Percentiles rank a stretch among this genome's conserved stretches.
These are phyloP conservation scores for Neofusicoccum cordaticola DNA, from an alignment of 2,329 filamentous ascomycete genomes.

Conservation along the genomic window DNA sequence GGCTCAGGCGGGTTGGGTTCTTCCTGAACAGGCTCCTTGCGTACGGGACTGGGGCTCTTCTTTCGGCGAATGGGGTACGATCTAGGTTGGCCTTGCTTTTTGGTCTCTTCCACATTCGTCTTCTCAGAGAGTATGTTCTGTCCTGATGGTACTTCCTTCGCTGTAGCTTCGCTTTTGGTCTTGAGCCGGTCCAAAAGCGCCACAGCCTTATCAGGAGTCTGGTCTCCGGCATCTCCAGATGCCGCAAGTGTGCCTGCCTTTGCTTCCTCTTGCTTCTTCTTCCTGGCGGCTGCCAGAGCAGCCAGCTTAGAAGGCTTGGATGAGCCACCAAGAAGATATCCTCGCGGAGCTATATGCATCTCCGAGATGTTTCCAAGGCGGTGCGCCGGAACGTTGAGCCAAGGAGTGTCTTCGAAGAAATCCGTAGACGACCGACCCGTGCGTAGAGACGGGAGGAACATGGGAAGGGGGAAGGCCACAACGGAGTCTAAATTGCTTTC, in stretches of 20 bases:
- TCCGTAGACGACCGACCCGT: slow-evolving; percentile 45
- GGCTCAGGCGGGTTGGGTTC: background rate
- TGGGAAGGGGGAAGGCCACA: slow-evolving; percentile 12
- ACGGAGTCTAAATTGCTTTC: background rate
- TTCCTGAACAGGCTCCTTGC: background rate
- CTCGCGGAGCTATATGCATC: slow-evolving; percentile 55
- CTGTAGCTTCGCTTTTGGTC: slow-evolving; percentile 24
- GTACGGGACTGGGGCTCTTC: slow-evolving; percentile 7
- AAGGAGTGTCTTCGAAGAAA: slow-evolving; percentile 83
- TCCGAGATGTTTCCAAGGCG: slow-evolving; percentile 64
- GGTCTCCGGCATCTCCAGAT: slow-evolving; percentile 13
- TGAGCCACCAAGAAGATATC: slow-evolving; percentile 76
- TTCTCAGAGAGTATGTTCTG: slow-evolving; percentile 22
- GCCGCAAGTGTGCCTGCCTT: slow-evolving; percentile 27
- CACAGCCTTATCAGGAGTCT: slow-evolving; percentile 35
- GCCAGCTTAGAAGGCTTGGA: slow-evolving; percentile 85
- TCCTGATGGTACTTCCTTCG: background rate
- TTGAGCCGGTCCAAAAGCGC: slow-evolving; percentile 45
- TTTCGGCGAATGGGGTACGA: slow-evolving; percentile 1
- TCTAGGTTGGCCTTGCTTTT: background rate
- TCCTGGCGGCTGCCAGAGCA: slow-evolving; percentile 79
- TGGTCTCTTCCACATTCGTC: slow-evolving; percentile 21
- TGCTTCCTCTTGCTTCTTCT: slow-evolving; percentile 73
- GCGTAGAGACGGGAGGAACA: slow-evolving; percentile 2
- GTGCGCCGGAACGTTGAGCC: slow-evolving; percentile 69